A percentile compares a stretch with the other conserved stretches of the same genome.
Evolutionary conservation across 1,284 basidiomycete species (phyloP).

Genomic region (Cutaneotrichosporon spelunceum): DNA sequence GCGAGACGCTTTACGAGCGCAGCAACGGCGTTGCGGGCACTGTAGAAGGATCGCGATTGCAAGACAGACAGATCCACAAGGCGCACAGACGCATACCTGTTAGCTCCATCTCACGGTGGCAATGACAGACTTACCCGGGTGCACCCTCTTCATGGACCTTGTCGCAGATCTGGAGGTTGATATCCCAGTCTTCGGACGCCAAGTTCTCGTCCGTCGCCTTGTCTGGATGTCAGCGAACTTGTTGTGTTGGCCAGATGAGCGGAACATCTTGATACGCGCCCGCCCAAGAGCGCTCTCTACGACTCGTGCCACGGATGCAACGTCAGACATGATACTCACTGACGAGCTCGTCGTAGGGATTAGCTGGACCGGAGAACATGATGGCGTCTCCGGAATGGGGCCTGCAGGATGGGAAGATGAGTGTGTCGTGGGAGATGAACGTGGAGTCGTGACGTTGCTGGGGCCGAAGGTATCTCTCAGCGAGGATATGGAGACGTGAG

Average conservation of each 20-base stretch:
- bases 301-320: not conserved
- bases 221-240: slow-evolving; percentile 53
- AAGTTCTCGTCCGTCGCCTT: slow-evolving; percentile 95
- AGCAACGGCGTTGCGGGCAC: slow-evolving; percentile 80
- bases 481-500: not conserved
- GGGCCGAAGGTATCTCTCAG: not conserved
- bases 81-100: slow-evolving; percentile 2
- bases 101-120: not conserved
- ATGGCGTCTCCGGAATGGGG: slow-evolving; percentile 4
- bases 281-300: slow-evolving; percentile 4
- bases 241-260: too few species aligned
- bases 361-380: slow-evolving; percentile 57
- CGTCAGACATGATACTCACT: slow-evolving; percentile 57
- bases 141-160: slow-evolving; percentile 87
- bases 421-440: not conserved
- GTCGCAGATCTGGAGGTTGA: slow-evolving; percentile 92
- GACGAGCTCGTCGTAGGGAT: slow-evolving; percentile 91
- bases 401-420: not conserved
- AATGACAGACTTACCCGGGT: slow-evolving; percentile 60
- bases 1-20: slow-evolving; percentile 84
- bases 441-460: not conserved
- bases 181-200: slow-evolving; percentile 92
- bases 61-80: not conserved
- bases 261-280: not conserved
- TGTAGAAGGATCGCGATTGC: slow-evolving; percentile 44